These are phyloP conservation scores for Pascua sp. DNA, from an alignment of 1,284 basidiomycete species.

Conservation along the genomic window DNA sequence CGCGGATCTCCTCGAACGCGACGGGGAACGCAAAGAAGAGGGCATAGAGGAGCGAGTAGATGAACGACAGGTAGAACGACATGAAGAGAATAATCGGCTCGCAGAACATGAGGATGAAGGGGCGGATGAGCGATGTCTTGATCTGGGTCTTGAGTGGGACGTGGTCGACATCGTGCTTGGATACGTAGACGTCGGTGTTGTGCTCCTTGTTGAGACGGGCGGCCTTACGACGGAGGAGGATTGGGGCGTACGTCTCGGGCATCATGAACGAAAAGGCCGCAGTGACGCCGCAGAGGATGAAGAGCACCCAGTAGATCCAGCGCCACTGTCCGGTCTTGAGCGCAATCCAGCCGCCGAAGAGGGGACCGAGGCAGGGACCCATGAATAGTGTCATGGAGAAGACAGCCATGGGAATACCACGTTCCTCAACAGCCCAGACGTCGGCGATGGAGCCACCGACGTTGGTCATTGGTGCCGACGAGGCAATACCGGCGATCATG, in stretches of 20 bases:
- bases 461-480: conserved; percentile 52
- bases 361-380: conserved; percentile 50
- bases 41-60: conserved; percentile 49
- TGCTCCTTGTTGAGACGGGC: conserved; percentile 44
- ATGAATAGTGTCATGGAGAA: conserved; percentile 47
- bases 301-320: conserved; percentile 52
- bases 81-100: conserved; percentile 52
- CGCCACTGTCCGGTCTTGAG: conserved; percentile 43
- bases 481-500: conserved; percentile 50
- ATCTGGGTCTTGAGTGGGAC: conserved; percentile 38
- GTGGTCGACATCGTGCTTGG: conserved; percentile 40
- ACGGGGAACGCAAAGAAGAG: conserved; percentile 48
- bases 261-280: conserved; percentile 37
- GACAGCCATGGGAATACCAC: conserved; percentile 51
- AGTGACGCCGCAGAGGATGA: conserved; percentile 43
- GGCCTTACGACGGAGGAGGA: conserved; percentile 45
- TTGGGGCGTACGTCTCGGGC: conserved; percentile 49
- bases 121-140: conserved; percentile 45
- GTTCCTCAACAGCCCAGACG: conserved; percentile 48
- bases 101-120: conserved; percentile 48
- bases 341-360: conserved; percentile 48
- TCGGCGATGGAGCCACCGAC: conserved; percentile 53
- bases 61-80: conserved; percentile 52
- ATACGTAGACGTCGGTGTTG: conserved; percentile 42
- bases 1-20: conserved; percentile 45